phyloP scores from a whole-genome alignment of 495 filamentous ascomycete species.

The Penicillium robsamsonii region DNA sequence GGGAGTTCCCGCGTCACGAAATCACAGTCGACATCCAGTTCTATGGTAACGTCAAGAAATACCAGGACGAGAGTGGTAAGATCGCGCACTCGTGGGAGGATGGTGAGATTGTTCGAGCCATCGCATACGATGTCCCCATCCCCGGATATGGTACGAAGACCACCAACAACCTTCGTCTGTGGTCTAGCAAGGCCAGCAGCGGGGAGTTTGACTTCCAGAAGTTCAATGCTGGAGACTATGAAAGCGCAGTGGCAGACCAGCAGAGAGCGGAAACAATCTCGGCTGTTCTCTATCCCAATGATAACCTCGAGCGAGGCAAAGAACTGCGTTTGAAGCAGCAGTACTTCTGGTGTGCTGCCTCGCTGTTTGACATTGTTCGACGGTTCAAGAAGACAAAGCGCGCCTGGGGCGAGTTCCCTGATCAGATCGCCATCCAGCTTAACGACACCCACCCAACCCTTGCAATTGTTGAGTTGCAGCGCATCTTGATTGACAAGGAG shows the following conservation, averaged over 20 bases:
- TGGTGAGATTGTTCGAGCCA: slow-evolving; percentile 87
- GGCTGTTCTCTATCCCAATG: slow-evolving; percentile 95
- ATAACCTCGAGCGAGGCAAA: slow-evolving; percentile 94
- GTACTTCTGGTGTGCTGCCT: slow-evolving; percentile 99
- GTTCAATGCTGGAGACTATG: slow-evolving; percentile 98
- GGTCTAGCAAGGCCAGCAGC: slow-evolving; percentile 94
- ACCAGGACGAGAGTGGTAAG: slow-evolving; percentile 73
- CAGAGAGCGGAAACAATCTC: slow-evolving; percentile 97
- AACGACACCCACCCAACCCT: slow-evolving; percentile 98
- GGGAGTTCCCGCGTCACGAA: slow-evolving; percentile 96
- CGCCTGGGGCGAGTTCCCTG: slow-evolving; percentile 87
- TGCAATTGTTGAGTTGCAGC: slow-evolving; percentile 90
- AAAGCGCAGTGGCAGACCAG: slow-evolving; percentile 93
- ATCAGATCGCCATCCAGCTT: slow-evolving; percentile 94
- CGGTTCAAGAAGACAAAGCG: slow-evolving; percentile 96
- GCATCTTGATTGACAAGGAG: slow-evolving; percentile 87
- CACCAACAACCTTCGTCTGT: slow-evolving; percentile 93
- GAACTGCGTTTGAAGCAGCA: slow-evolving; percentile 98
- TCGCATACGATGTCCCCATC: slow-evolving; percentile 94
- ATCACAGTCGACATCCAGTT: slow-evolving; percentile 96
- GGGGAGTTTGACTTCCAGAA: slow-evolving; percentile 99
- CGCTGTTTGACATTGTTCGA: slow-evolving; percentile 90
- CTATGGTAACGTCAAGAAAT: slow-evolving; percentile 77
- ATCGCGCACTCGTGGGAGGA: slow-evolving; percentile 74
- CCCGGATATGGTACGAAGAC: slow-evolving; percentile 86